Conservation (phyloP, 1,284 basidiomycete genomes). For the Agroathelia rolfsii region DNA sequence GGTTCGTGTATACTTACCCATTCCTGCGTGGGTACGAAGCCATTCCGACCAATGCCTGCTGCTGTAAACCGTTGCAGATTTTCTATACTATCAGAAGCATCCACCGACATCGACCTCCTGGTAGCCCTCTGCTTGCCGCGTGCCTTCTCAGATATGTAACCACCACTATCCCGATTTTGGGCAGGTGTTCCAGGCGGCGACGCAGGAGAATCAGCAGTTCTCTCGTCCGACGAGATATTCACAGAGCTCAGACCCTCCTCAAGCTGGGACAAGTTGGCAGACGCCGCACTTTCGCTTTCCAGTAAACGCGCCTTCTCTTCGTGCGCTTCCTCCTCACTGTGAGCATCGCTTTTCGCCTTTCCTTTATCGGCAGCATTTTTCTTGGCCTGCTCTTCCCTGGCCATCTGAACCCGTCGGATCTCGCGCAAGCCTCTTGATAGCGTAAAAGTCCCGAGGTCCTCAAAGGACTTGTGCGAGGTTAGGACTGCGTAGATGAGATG, state of each 20-base stretch:
- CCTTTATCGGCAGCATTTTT: conserved; percentile 27
- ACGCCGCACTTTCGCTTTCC: conserved; percentile 28
- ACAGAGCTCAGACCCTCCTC: conserved; percentile 15
- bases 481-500: conserved; percentile 84
- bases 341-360: conserved; percentile 22
- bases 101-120: conserved; percentile 51
- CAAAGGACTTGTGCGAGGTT: conserved; percentile 72
- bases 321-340: conserved; percentile 28
- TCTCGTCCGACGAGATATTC: conserved; percentile 6
- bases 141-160: conserved; percentile 66
- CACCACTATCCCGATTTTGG: conserved; percentile 11
- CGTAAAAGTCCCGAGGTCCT: conserved; percentile 84
- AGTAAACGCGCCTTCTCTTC: conserved; percentile 57
- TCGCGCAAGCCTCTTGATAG: conserved; percentile 76
- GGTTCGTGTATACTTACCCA: conserved; percentile 63
- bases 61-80: conserved; percentile 56
- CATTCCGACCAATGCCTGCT: conserved; percentile 70
- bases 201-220: conserved; percentile 7
- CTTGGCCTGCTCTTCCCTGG: conserved; percentile 56
- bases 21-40: conserved; percentile 89
- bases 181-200: conserved; percentile 31
- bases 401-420: conserved; percentile 63
- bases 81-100: conserved; percentile 44
- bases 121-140: conserved; percentile 81
- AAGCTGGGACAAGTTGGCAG: conserved; percentile 13